A percentile compares a stretch with the other conserved stretches of the same genome.
Conservation (phyloP, 1,284 basidiomycete genomes). For the Trametes versicolor region DNA sequence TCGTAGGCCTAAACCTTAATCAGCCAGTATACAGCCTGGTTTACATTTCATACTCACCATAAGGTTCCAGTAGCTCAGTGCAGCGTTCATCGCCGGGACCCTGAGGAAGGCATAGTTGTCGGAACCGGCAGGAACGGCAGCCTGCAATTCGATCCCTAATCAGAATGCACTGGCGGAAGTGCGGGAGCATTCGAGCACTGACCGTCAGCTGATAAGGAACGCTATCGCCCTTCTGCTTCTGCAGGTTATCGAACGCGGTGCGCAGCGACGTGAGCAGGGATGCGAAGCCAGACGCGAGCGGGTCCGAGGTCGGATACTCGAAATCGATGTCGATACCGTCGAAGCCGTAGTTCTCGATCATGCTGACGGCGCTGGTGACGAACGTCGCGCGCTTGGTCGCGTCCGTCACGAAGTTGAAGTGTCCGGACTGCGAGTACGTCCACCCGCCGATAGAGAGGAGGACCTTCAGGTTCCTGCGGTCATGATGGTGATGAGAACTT, state of each 20-base stretch:
- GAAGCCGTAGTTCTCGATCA: slow-evolving; percentile 89
- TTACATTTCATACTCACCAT: slow-evolving; percentile 74
- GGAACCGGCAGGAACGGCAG: slow-evolving; percentile 69
- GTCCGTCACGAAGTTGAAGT: slow-evolving; percentile 71
- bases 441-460: slow-evolving; percentile 82
- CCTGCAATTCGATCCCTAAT: slow-evolving; percentile 25
- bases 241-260: slow-evolving; percentile 61
- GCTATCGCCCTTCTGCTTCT: slow-evolving; percentile 64
- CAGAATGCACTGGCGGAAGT: too few relatives aligned
- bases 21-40: not conserved
- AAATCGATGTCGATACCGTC: slow-evolving; percentile 87
- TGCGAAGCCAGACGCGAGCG: slow-evolving; percentile 66
- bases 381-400: slow-evolving; percentile 71
- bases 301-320: slow-evolving; percentile 64
- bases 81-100: slow-evolving; percentile 78
- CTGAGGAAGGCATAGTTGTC: slow-evolving; percentile 73
- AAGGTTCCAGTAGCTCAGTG: slow-evolving; percentile 89
- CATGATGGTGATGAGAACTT: not conserved
- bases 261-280: slow-evolving; percentile 66
- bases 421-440: slow-evolving; percentile 74
- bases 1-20: slow-evolving; percentile 85
- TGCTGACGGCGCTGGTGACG: slow-evolving; percentile 72
- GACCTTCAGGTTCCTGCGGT: slow-evolving; percentile 74
- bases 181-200: too few relatives aligned
- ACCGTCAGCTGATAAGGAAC: slow-evolving; percentile 68